A percentile compares a stretch with the other conserved stretches of the same genome.
phyloP scores from a whole-genome alignment of 768 basidiomycete species.

The Nidularia pulvinata region DNA sequence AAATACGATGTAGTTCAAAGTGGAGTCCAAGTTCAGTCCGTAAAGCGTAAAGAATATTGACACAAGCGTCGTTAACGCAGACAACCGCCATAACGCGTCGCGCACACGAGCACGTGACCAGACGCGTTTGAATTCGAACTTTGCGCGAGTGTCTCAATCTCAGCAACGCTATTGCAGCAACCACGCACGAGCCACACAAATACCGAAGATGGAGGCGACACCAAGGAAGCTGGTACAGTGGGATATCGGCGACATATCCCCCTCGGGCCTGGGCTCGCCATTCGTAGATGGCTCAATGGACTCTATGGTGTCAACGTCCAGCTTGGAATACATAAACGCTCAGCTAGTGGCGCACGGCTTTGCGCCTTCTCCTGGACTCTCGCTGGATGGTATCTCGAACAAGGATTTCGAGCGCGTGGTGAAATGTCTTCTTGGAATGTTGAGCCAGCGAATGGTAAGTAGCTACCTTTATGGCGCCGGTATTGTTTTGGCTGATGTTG shows the following conservation, averaged over 20 bases:
- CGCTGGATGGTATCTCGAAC: constrained; percentile 61
- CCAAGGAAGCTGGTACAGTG: constrained; percentile 53
- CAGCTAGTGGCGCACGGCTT: constrained; percentile 88
- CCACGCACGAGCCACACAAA: neutral
- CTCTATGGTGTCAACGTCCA: constrained; percentile 53
- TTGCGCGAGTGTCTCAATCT: neutral
- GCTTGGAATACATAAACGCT: constrained; percentile 76
- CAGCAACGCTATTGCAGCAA: neutral
- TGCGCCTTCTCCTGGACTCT: constrained; percentile 58
- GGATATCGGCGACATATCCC: constrained; percentile 43
- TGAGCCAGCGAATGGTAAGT: constrained; percentile 78
- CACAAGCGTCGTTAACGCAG: too few relatives aligned
- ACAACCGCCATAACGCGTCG: neutral
- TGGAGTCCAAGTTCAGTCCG: too few relatives aligned
- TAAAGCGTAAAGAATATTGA: neutral
- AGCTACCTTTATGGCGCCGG: neutral
- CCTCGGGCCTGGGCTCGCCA: constrained; percentile 40
- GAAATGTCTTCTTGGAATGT: constrained; percentile 76
- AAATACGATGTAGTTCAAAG: too few relatives aligned
- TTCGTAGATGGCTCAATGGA: constrained; percentile 43
- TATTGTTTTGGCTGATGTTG: neutral
- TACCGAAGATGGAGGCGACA: constrained; percentile 35
- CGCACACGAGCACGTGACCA: constrained; percentile 17
- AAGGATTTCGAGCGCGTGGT: constrained; percentile 55
- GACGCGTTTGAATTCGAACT: constrained; percentile 10